Evolutionary conservation across 2,329 filamentous ascomycete genomes (phyloP), one percentile per base, ranked within the genome.

Genomic region (Plectosphaerella plurivora): DNA sequence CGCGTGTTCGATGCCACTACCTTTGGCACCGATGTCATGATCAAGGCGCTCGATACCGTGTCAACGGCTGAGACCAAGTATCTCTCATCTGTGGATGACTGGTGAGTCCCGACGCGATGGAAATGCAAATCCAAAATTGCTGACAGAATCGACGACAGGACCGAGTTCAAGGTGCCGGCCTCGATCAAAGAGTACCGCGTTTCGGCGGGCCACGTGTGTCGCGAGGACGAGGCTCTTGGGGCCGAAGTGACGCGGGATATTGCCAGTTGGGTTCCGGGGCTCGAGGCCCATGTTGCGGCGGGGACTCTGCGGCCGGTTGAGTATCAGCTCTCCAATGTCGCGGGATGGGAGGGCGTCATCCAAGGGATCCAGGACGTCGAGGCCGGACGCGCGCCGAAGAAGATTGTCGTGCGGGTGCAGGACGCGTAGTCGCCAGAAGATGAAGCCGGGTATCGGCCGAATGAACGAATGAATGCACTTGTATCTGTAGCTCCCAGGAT

Each of bases 1-100:
- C 59, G 62, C 4, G 58, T 72, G 1, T 63, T 69, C 35, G 70
- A 73, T 46, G 57, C 68, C 4, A 67, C 62, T 35, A 60, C 61
- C 1, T 53, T 60, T 41, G 61, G 62, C 2, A 57, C 61, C 8
- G 60, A 66, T 9, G 53, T 65, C 1, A 68, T 64, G 20, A 56
- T 67, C 37, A 61, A 61, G 45, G 65, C 65, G 12, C 59, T 73
- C 1, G 56, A 59, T 39, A 50, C 58, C 24, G 46, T 58, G 10
- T 62, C 65, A 2, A 58, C 52, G 2, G 61, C 51, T 2, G 33
- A 47, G 10, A 39, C 47, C 4, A 72, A 70, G 49, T 65, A 62
- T 42, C 67, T 70, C 41, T 55, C 61, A 1, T 67, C 65, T 0
- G 65, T 65, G 2, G 66, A 71, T 54, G 65, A 65, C 48, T 69